A percentile compares a stretch with the other conserved stretches of the same genome.
Evolutionary conservation across 768 basidiomycete genomes (phyloP).

Genomic region (Peribolospora baueri): DNA sequence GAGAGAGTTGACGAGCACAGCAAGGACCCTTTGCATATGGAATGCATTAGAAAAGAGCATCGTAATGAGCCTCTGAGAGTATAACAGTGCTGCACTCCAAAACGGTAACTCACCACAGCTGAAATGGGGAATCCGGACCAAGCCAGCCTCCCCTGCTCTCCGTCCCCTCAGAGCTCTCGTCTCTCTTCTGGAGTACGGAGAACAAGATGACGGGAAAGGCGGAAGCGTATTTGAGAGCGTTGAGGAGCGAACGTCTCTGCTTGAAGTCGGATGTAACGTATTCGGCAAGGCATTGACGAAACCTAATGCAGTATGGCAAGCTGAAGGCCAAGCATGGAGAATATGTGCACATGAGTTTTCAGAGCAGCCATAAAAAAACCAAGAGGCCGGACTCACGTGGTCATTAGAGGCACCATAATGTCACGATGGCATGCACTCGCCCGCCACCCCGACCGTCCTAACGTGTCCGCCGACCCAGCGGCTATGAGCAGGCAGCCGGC

Average conservation of each 20-base stretch:
- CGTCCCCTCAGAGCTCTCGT: slow-evolving; percentile 4
- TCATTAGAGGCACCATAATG: slow-evolving; percentile 14
- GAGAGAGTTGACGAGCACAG: slow-evolving; percentile 62
- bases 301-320: slow-evolving; percentile 67
- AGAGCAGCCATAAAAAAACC: neutral
- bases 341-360: neutral
- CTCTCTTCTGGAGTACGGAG: slow-evolving; percentile 55
- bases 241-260: slow-evolving; percentile 51
- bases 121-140: slow-evolving; percentile 7
- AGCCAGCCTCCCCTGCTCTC: slow-evolving; percentile 4
- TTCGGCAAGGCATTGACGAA: slow-evolving; percentile 84
- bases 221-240: slow-evolving; percentile 87
- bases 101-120: slow-evolving; percentile 7
- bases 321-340: slow-evolving; percentile 21
- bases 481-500: slow-evolving; percentile 56
- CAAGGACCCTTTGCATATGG: slow-evolving; percentile 38
- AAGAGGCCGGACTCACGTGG: neutral
- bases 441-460: neutral
- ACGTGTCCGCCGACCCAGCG: neutral
- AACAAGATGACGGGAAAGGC: slow-evolving; percentile 90
- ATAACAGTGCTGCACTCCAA: neutral
- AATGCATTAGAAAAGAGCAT: neutral
- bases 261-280: slow-evolving; percentile 36
- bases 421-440: neutral
- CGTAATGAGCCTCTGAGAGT: neutral